Evolutionary conservation across 2,329 filamentous ascomycete genomes (phyloP).

Genomic region (Gliomastix tumulicola): DNA sequence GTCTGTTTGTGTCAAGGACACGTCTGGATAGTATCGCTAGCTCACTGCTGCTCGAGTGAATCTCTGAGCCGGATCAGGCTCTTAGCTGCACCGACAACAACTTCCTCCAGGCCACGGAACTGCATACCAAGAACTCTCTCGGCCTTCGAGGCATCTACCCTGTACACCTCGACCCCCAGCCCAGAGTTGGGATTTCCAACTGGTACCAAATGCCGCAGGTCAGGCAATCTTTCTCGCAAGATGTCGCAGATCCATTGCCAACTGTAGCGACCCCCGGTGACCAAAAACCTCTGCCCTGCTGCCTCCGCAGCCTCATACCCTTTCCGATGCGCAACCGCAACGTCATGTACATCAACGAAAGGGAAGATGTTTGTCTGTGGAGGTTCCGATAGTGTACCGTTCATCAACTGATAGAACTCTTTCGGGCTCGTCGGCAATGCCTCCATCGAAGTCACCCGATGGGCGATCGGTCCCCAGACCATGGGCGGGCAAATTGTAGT

Average conservation of each 20-base stretch:
- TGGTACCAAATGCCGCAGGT: slow-evolving; percentile 18
- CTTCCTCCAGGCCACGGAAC: slow-evolving; percentile 39
- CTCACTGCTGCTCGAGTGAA: no score
- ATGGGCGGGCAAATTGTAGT: slow-evolving; percentile 32
- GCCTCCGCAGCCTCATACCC: slow-evolving; percentile 48
- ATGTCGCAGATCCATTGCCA: slow-evolving; percentile 29
- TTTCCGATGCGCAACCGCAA: slow-evolving; percentile 55
- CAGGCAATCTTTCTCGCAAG: slow-evolving; percentile 15
- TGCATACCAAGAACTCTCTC: slow-evolving; percentile 41
- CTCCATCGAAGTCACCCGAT: slow-evolving; percentile 9
- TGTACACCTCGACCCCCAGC: slow-evolving; percentile 27
- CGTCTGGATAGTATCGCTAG: no score
- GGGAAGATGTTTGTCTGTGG: slow-evolving; percentile 22
- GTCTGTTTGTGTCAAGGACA: no score
- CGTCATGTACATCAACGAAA: slow-evolving; percentile 48
- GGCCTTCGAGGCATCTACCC: slow-evolving; percentile 41
- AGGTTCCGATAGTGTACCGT: slow-evolving; percentile 15
- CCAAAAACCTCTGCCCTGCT: slow-evolving; percentile 56
- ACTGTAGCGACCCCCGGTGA: slow-evolving; percentile 28
- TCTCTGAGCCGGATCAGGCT: no score
- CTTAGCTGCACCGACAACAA: background rate
- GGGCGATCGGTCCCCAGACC: slow-evolving; percentile 33
- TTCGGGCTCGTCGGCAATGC: slow-evolving; percentile 7
- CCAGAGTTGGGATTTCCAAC: slow-evolving; percentile 19
- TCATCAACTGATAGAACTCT: no score